These are phyloP conservation scores for Suillus spraguei DNA, from an alignment of 768 basidiomycete genomes.

Conservation along the genomic window DNA sequence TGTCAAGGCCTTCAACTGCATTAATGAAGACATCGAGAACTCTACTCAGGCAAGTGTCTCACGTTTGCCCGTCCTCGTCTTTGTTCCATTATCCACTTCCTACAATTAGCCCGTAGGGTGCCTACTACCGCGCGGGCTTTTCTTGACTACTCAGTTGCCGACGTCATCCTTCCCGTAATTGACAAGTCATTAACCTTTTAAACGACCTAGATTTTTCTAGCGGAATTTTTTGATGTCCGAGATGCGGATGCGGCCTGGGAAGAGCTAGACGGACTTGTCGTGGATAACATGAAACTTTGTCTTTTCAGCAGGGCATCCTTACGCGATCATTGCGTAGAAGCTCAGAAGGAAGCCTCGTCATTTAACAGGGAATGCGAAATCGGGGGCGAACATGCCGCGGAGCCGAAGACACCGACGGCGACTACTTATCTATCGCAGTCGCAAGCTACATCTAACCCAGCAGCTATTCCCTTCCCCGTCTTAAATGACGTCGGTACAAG, in stretches of 20 bases:
- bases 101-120: constrained; percentile 1
- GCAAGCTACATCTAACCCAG: constrained; percentile 27
- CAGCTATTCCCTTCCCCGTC: constrained; percentile 26
- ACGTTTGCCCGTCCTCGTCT: constrained; percentile 3
- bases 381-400: constrained; percentile 36
- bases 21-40: constrained; percentile 28
- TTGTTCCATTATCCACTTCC: neutral
- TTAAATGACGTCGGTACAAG: constrained; percentile 25
- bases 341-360: constrained; percentile 31
- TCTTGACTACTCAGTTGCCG: neutral
- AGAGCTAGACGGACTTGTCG: constrained; percentile 48
- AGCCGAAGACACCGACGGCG: constrained; percentile 39
- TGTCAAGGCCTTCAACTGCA: constrained; percentile 29
- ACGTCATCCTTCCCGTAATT: neutral
- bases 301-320: constrained; percentile 40
- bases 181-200: neutral
- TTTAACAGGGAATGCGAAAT: constrained; percentile 29
- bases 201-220: constrained; percentile 44
- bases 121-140: constrained; percentile 10
- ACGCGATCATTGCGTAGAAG: constrained; percentile 26
- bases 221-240: constrained; percentile 72
- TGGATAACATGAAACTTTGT: constrained; percentile 55
- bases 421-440: constrained; percentile 37
- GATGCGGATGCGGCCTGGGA: constrained; percentile 54
- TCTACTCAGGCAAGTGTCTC: constrained; percentile 30